Conservation (phyloP, 495 filamentous ascomycete genomes). For the Xylaria flabelliformis region DNA sequence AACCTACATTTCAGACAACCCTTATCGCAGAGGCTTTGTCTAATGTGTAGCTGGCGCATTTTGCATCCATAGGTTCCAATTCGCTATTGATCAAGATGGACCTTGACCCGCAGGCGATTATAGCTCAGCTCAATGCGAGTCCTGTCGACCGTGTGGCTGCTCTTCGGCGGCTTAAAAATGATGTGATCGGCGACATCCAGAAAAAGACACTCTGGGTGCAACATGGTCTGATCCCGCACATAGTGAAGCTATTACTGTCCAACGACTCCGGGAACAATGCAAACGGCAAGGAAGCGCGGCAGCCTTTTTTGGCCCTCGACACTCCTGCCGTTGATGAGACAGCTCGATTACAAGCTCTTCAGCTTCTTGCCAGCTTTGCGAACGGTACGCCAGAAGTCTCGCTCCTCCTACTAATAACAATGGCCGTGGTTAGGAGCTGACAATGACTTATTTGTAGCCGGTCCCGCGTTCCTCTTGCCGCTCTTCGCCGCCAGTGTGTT, state of each 20-base stretch:
- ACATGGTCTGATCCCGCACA: conserved; percentile 69
- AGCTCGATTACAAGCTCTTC: conserved; percentile 76
- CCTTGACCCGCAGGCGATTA: conserved; percentile 52
- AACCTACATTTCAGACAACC: neutral
- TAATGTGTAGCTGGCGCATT: conserved; percentile 2
- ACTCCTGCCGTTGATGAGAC: conserved; percentile 62
- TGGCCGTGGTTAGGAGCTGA: neutral
- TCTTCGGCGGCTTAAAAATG: conserved; percentile 81
- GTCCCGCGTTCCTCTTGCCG: conserved; percentile 76
- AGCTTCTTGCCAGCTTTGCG: conserved; percentile 82
- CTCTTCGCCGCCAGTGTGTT: conserved; percentile 70
- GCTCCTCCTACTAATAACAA: neutral
- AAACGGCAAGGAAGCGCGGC: conserved; percentile 46
- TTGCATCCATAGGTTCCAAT: conserved; percentile 5
- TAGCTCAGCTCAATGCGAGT: conserved; percentile 67
- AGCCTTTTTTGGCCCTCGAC: conserved; percentile 34
- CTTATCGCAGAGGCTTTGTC: neutral
- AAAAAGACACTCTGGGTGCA: conserved; percentile 79
- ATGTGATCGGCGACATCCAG: conserved; percentile 85
- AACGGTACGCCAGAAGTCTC: conserved; percentile 64
- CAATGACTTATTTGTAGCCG: conserved; percentile 62
- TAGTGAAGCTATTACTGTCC: conserved; percentile 65
- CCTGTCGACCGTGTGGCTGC: conserved; percentile 67
- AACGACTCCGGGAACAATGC: neutral
- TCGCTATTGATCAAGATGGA: conserved; percentile 31